Conservation (phyloP, 2,329 filamentous ascomycete genomes). For the Talaromyces sp. region DNA sequence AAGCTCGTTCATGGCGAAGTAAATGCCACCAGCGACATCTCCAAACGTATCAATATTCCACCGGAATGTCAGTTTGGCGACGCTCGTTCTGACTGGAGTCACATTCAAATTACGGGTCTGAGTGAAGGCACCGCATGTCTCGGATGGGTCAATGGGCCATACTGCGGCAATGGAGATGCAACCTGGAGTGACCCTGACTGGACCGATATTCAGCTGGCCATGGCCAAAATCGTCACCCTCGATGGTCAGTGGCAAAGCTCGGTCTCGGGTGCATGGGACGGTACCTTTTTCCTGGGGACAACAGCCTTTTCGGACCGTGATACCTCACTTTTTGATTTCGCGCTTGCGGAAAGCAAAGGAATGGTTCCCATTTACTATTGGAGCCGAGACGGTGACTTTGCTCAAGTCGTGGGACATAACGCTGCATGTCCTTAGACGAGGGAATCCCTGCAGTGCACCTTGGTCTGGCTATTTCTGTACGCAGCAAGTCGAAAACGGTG, state of each 20-base stretch:
- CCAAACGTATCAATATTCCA: neutral
- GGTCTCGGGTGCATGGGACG: neutral
- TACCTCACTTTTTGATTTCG: neutral
- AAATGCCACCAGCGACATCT: neutral
- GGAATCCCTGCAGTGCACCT: neutral
- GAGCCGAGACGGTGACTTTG: constrained; percentile 3
- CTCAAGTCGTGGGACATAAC: neutral
- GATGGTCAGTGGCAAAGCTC: neutral
- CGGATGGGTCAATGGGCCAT: neutral
- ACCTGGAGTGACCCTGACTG: neutral
- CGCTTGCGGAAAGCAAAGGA: neutral
- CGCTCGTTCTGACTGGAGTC: neutral
- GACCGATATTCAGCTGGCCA: neutral
- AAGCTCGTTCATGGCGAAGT: neutral
- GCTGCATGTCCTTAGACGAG: neutral
- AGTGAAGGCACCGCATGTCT: constrained; percentile 1
- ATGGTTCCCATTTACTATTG: neutral
- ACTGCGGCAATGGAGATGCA: neutral
- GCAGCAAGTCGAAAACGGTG: neutral
- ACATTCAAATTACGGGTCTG: neutral
- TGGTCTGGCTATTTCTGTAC: neutral
- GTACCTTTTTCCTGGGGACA: neutral
- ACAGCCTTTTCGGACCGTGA: neutral
- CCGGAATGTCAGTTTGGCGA: neutral
- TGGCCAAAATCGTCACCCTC: neutral